Evolutionary conservation across 2,329 filamentous ascomycete genomes (phyloP).

Genomic region (Aspergillus melleus): DNA sequence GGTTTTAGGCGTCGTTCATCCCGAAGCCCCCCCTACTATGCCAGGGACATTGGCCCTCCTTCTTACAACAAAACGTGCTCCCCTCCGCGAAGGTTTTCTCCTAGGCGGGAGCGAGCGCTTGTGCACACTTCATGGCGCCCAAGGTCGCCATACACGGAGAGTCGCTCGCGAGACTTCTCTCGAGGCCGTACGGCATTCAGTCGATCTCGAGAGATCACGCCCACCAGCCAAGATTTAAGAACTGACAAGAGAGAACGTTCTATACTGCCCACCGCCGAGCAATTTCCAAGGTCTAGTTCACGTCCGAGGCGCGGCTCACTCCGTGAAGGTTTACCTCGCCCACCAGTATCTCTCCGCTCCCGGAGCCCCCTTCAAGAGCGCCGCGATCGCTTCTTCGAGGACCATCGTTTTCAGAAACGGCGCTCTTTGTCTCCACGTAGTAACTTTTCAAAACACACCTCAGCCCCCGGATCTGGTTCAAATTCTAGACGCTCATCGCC

Average conservation of each 20-base stretch:
- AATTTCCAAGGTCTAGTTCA: conserved; percentile 41
- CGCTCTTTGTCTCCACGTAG: conserved; percentile 54
- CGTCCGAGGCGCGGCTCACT: conserved; percentile 41
- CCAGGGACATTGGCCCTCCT: conserved; percentile 34
- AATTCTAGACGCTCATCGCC: conserved; percentile 65
- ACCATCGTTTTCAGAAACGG: conserved; percentile 49
- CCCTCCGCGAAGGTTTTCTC: conserved; percentile 42
- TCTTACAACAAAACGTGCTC: conserved; percentile 38
- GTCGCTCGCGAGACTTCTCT: conserved; percentile 31
- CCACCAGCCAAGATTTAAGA: conserved; percentile 33
- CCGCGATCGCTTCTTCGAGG: conserved; percentile 50
- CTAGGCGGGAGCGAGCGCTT: conserved; percentile 43
- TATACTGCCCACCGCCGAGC: conserved; percentile 27
- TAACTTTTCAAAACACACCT: conserved; percentile 48
- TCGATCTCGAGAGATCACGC: conserved; percentile 38
- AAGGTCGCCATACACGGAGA: conserved; percentile 38
- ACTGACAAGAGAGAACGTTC: conserved; percentile 36
- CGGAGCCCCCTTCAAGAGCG: conserved; percentile 55
- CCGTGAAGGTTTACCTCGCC: conserved; percentile 36
- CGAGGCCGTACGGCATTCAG: conserved; percentile 35
- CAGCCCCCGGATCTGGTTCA: conserved; percentile 54
- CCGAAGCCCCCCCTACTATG: conserved; percentile 41
- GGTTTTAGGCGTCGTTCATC: conserved; percentile 45
- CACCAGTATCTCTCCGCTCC: conserved; percentile 47
- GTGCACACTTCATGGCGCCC: conserved; percentile 37